Conservation (phyloP, 331 rosid genomes). For the Quercus phellos region DNA sequence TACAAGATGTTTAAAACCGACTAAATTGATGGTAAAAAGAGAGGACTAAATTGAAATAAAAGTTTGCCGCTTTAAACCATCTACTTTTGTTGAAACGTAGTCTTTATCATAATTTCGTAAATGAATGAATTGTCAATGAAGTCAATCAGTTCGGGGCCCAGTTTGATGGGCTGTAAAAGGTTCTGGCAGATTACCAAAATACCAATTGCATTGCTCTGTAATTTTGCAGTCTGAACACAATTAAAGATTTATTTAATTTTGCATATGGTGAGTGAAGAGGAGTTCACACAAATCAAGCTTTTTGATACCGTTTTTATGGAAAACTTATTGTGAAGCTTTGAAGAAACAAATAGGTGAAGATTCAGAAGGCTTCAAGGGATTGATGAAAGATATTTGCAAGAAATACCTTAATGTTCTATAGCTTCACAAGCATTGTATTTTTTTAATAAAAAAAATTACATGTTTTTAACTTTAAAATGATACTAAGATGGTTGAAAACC, state of each 20-base stretch:
- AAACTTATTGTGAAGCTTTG: not conserved
- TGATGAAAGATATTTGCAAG: not conserved
- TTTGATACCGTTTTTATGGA: not conserved
- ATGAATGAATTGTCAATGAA: not conserved
- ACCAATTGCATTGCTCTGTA: not conserved
- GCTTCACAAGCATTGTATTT: no score
- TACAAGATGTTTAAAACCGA: no score
- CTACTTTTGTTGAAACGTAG: no score
- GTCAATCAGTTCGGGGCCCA: not conserved
- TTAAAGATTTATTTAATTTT: not conserved
- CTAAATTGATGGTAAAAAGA: no score
- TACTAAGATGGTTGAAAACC: not conserved
- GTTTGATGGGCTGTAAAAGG: no score
- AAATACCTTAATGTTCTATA: no score
- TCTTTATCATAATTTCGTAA: not conserved
- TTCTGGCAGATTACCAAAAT: conserved; percentile 6
- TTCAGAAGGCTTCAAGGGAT: not conserved
- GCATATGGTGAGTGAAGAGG: not conserved
- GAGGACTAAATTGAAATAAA: no score
- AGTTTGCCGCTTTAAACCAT: no score
- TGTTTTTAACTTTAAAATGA: not conserved
- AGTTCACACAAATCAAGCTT: not conserved
- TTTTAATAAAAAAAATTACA: no score
- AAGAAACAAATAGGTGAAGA: not conserved
- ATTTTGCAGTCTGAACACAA: no score